phyloP scores from a whole-genome alignment of 2,329 filamentous ascomycete genomes.

The Pseudocercospora vitis region DNA sequence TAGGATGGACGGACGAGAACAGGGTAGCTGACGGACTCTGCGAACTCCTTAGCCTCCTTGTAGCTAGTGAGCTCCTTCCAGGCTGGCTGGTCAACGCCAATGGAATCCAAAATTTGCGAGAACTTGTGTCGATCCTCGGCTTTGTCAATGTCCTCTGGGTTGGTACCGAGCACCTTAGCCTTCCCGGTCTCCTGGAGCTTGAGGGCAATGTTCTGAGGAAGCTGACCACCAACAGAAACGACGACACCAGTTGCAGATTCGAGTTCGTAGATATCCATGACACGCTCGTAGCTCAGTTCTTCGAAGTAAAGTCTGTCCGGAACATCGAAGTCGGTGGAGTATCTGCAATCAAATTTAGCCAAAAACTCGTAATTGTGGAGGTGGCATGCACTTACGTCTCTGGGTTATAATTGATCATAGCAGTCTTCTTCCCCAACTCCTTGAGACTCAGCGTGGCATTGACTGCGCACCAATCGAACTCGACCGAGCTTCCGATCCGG shows the following conservation, averaged over 20 bases:
- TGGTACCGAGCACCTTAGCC: constrained; percentile 86
- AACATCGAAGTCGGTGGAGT: constrained; percentile 79
- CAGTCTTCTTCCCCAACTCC: constrained; percentile 90
- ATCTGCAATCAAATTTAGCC: constrained; percentile 43
- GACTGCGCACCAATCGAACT: constrained; percentile 98
- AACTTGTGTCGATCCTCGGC: constrained; percentile 98
- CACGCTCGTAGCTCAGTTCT: constrained; percentile 92
- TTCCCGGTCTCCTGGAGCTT: constrained; percentile 87
- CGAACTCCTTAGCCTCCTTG: constrained; percentile 82
- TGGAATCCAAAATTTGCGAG: constrained; percentile 93
- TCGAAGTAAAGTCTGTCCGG: constrained; percentile 96
- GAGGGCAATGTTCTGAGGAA: constrained; percentile 96
- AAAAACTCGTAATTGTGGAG: not conserved
- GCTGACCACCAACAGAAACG: constrained; percentile 91
- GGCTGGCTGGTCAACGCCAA: constrained; percentile 92
- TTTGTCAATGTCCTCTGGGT: constrained; percentile 94
- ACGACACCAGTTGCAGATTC: constrained; percentile 83
- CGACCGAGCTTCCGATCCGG: constrained; percentile 94
- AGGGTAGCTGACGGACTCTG: constrained; percentile 81
- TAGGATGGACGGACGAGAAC: constrained; percentile 94
- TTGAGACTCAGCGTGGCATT: constrained; percentile 81
- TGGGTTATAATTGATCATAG: constrained; percentile 75
- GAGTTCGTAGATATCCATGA: constrained; percentile 92
- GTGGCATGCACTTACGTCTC: constrained; percentile 11
- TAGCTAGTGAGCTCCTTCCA: constrained; percentile 97